Percentiles rank a stretch among this genome's conserved stretches.
These are phyloP conservation scores for Hawksworthiomyces lignivorus DNA, from an alignment of 2,329 filamentous ascomycete genomes.

Conservation along the genomic window DNA sequence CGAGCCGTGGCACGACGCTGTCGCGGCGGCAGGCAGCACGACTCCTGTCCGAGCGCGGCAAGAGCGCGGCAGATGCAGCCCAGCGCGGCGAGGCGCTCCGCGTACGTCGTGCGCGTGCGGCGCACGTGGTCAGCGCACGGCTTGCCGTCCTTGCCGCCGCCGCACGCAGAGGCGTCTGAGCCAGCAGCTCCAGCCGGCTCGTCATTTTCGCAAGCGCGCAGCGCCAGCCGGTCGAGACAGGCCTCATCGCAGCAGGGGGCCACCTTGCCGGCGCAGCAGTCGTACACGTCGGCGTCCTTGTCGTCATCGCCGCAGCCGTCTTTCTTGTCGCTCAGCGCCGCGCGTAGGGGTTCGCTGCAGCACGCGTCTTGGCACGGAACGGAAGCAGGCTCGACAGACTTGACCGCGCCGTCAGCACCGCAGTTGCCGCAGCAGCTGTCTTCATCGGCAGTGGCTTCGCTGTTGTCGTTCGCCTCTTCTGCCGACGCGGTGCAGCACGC, in stretches of 20 bases:
- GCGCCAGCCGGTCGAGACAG: conserved; percentile 36
- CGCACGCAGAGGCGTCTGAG: conserved; percentile 9
- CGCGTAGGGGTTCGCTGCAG: too few relatives aligned
- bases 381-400: too few relatives aligned
- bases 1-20: conserved; percentile 2
- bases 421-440: too few relatives aligned
- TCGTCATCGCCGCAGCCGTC: too few relatives aligned
- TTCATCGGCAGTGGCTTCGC: too few relatives aligned
- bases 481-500: too few relatives aligned
- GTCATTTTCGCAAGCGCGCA: conserved; percentile 29
- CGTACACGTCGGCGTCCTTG: too few relatives aligned
- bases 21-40: conserved; percentile 39
- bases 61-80: conserved; percentile 48
- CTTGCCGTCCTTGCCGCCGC: conserved; percentile 15
- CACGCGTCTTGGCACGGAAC: too few relatives aligned
- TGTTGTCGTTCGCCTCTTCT: too few relatives aligned
- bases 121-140: conserved; percentile 31
- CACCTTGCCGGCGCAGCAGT: conserved; percentile 34
- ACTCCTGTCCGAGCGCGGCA: conserved; percentile 41
- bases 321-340: too few relatives aligned
- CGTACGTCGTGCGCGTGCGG: conserved; percentile 31
- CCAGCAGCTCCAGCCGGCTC: conserved; percentile 6
- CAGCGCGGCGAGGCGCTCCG: conserved; percentile 35
- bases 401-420: too few relatives aligned
- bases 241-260: conserved; percentile 34